Conservation (phyloP, 2,329 filamentous ascomycete species). For the Botrytis medusae region DNA sequence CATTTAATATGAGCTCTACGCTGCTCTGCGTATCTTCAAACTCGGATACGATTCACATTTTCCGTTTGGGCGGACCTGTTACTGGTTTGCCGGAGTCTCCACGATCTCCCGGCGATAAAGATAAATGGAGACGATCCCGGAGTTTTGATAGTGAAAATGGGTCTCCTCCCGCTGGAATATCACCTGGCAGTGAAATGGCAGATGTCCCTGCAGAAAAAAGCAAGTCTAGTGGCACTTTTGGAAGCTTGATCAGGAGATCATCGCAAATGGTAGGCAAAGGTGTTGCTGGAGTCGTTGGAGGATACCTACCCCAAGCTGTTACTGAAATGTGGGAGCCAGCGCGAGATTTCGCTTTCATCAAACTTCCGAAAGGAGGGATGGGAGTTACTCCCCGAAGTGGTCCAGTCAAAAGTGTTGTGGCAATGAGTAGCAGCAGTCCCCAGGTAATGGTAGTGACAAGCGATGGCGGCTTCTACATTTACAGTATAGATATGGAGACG, state of each 20-base stretch:
- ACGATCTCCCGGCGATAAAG: conserved; percentile 33
- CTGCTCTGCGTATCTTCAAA: conserved; percentile 93
- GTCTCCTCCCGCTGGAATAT: conserved; percentile 44
- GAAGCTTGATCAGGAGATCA: conserved; percentile 88
- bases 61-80: conserved; percentile 66
- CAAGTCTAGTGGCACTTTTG: conserved; percentile 72
- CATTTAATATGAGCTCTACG: conserved; percentile 92
- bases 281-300: conserved; percentile 84
- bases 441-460: conserved; percentile 98
- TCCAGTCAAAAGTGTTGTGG: conserved; percentile 85
- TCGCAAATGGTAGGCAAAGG: conserved; percentile 91
- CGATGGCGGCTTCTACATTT: conserved; percentile 92
- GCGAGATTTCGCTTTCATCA: conserved; percentile 95
- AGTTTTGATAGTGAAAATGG: conserved; percentile 57
- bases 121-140: conserved; percentile 40
- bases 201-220: conserved; percentile 41
- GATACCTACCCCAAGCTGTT: conserved; percentile 88
- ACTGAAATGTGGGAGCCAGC: conserved; percentile 97
- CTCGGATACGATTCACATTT: conserved; percentile 95
- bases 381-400: conserved; percentile 42
- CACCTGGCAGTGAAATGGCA: conserved; percentile 36
- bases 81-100: conserved; percentile 40
- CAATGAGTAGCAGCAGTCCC: conserved; percentile 90
- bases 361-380: conserved; percentile 67
- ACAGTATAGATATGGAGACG: conserved; percentile 90